Percentiles rank a stretch among this genome's conserved stretches.
These are phyloP conservation scores for Acanthamoeba rhysodes DNA, from an alignment of 208 protist genomes.

Conservation along the genomic window DNA sequence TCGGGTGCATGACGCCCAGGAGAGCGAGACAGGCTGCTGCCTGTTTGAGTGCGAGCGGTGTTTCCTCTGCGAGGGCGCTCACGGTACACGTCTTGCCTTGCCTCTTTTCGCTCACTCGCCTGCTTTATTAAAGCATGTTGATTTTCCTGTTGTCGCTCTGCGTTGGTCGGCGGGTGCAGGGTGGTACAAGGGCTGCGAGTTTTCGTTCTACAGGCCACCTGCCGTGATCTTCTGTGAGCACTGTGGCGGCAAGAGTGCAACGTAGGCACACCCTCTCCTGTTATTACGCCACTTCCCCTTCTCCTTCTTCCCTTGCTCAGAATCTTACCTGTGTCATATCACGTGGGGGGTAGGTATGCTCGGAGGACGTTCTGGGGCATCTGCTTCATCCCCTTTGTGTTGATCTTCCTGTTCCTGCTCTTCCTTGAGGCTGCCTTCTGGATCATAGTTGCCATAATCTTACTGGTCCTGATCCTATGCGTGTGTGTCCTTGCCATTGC, in stretches of 20 bases:
- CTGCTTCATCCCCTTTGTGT: constrained; percentile 50
- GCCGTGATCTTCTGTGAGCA: constrained; percentile 32
- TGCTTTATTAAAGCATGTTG: too few relatives aligned
- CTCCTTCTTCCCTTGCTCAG: background rate
- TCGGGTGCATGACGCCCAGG: background rate
- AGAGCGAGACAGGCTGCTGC: constrained; percentile 42
- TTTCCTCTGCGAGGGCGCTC: constrained; percentile 40
- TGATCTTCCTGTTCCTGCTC: constrained; percentile 46
- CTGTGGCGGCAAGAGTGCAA: background rate
- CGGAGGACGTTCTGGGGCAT: constrained; percentile 65
- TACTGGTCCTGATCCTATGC: background rate
- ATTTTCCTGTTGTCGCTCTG: too few relatives aligned
- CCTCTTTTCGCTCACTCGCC: background rate
- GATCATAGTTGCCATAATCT: background rate
- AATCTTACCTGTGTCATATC: background rate
- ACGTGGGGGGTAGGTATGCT: too few relatives aligned
- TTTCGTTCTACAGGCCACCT: background rate
- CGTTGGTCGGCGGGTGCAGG: too few relatives aligned
- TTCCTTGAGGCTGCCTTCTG: constrained; percentile 65
- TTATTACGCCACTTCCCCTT: too few relatives aligned
- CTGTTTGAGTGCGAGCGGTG: background rate
- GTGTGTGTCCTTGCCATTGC: background rate
- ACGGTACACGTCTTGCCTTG: background rate
- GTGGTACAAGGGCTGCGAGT: constrained; percentile 33
- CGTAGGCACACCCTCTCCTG: too few relatives aligned